Base-by-base conservation (phyloP, 352 stramenopile genomes). In the Thalassiosira allenii region DNA sequence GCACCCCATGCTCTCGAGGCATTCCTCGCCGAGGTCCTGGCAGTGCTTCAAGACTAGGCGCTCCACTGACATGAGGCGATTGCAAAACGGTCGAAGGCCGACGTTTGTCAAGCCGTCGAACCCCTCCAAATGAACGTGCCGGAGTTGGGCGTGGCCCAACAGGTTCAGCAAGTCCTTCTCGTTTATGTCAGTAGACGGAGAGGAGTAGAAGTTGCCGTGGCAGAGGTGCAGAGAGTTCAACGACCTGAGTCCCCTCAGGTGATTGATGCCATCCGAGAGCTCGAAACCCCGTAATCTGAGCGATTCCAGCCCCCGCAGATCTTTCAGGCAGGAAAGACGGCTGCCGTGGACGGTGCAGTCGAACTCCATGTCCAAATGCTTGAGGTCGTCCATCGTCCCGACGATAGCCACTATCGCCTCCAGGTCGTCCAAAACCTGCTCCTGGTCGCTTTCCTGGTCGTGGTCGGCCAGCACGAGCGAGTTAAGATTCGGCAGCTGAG, bases 31-130 rank as follows among this genome's bases (percentile, higher is more conserved):
- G 41, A 75, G 54, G 34, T 79, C 68, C 65, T 84, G 75, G 30
- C 67, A 84, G 51, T 84, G 75, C 34, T 79, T 79, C 4, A 84
- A 51, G 34, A 59, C 54, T 40, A 84, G 43, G 32, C 51, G n/a
- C 23, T 67, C 41, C n/a, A 84, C 40, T 17, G 23, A 69, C 27
- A 20, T 57, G 17, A 47, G 25, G 1, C 49, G 25, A 23, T 65
- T 29, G 17, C 17, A 61, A 29, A 79, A 73, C 30, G 69, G 41
- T n/a, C 63, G 49, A 25, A 84, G 75, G 8, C 68, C 67, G 41
- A 68, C 63, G 11, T 63, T 54, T 29, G 44, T 62, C 2, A 84
- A 53, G 29, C 40, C 73, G 59, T 84, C 75, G 74, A 84, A 84
- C 12, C 75, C 75, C 25, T 84, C 75, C 2, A 84, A 34, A 49